Evolutionary conservation across 2,329 filamentous ascomycete species (phyloP).

Genomic region (Sclerotinia minor): DNA sequence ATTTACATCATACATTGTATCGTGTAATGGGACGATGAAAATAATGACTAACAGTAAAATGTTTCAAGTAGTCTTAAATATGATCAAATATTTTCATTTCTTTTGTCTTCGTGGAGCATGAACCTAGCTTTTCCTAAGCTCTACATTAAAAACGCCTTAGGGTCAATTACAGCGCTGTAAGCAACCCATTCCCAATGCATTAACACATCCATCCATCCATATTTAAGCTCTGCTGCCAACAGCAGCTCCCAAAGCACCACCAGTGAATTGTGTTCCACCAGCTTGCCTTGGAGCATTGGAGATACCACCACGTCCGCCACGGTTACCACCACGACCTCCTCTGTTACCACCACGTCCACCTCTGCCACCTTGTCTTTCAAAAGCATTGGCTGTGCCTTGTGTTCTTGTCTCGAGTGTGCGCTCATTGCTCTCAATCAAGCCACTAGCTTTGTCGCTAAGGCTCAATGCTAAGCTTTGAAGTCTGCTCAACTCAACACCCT

Average conservation of each 20-base stretch:
- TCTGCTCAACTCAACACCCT: conserved; percentile 95
- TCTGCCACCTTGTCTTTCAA: conserved; percentile 85
- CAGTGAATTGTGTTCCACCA: conserved; percentile 77
- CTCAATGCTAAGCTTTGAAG: conserved; percentile 94
- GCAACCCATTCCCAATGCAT: conserved; percentile 41
- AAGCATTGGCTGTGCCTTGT: conserved; percentile 91
- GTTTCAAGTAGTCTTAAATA: neutral
- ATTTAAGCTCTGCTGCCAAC: conserved; percentile 54
- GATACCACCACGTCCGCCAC: conserved; percentile 58
- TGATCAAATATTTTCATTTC: conserved; percentile 15
- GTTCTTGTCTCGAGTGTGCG: conserved; percentile 95
- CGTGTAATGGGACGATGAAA: neutral
- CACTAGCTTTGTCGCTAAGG: conserved; percentile 92
- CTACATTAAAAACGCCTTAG: conserved; percentile 39
- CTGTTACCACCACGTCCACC: conserved; percentile 67
- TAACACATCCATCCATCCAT: conserved; percentile 30
- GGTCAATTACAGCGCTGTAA: conserved; percentile 36
- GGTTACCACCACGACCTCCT: conserved; percentile 62
- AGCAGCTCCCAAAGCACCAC: conserved; percentile 72
- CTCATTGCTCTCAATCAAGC: conserved; percentile 95
- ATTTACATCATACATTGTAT: neutral
- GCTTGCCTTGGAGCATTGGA: conserved; percentile 65
- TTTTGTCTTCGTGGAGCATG: conserved; percentile 20
- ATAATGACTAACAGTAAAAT: neutral
- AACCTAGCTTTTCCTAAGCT: conserved; percentile 39